These are phyloP conservation scores for Neoboletus subvelutipes DNA, from an alignment of 768 basidiomycete species.

Conservation along the genomic window DNA sequence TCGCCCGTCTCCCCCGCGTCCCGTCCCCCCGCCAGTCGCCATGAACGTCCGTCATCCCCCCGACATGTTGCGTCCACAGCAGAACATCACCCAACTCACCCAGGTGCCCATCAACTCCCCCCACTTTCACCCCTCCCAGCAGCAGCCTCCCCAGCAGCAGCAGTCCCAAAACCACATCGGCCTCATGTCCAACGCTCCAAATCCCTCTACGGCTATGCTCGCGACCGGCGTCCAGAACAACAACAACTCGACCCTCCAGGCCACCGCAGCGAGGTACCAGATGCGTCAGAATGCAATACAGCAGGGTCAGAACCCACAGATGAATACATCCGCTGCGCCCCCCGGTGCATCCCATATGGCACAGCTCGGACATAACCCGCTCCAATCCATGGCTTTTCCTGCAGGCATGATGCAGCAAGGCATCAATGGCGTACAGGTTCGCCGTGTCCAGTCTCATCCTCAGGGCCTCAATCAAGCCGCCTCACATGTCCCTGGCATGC, in stretches of 20 bases:
- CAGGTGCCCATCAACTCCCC: conserved; percentile 36
- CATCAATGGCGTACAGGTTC: conserved; percentile 37
- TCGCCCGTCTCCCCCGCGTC: not conserved
- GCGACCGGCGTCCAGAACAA: conserved; percentile 28
- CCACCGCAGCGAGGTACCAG: conserved; percentile 25
- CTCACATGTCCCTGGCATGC: conserved; percentile 37
- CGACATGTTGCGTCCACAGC: conserved; percentile 47
- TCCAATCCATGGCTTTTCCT: conserved; percentile 44
- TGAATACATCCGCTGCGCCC: conserved; percentile 29
- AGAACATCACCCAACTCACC: conserved; percentile 41
- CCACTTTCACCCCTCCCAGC: conserved; percentile 41
- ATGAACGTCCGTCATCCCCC: conserved; percentile 50
- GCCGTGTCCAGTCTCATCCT: conserved; percentile 62
- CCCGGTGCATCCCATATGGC: conserved; percentile 30
- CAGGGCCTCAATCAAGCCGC: conserved; percentile 42
- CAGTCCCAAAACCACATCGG: conserved; percentile 36
- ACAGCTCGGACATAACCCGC: conserved; percentile 36
- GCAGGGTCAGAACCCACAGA: conserved; percentile 38
- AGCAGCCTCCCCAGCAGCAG: conserved; percentile 35
- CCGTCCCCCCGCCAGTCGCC: conserved; percentile 1
- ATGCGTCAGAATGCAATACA: conserved; percentile 41
- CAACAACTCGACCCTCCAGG: conserved; percentile 24
- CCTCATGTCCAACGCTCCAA: conserved; percentile 36
- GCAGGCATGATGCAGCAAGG: conserved; percentile 42
- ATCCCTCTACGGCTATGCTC: conserved; percentile 42